Evolutionary conservation across 805 yeast genomes (phyloP).

Genomic region (Maudiozyma barnettii): DNA sequence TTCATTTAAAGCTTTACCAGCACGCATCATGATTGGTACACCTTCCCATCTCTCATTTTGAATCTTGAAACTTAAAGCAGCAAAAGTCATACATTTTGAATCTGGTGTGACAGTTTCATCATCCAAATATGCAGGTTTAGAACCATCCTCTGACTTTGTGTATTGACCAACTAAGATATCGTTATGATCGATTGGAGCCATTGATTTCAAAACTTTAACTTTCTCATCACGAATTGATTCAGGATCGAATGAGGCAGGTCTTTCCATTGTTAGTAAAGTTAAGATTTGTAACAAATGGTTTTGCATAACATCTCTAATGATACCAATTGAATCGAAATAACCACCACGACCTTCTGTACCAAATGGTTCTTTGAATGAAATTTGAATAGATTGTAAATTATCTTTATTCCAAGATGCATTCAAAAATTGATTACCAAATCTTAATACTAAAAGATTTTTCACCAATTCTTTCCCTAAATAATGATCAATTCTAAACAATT

Average conservation of each 20-base stretch:
- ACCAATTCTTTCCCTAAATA: conserved; percentile 98
- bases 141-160: conserved; percentile 71
- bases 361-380: conserved; percentile 93
- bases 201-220: conserved; percentile 81
- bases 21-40: conserved; percentile 90
- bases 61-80: conserved; percentile 71
- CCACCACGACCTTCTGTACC: conserved; percentile 99
- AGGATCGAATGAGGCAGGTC: conserved; percentile 84
- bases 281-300: conserved; percentile 91
- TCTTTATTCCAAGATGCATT: conserved; percentile 84
- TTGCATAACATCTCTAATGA: conserved; percentile 96
- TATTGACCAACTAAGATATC: conserved; percentile 86
- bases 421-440: conserved; percentile 86
- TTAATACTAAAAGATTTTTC: conserved; percentile 76
- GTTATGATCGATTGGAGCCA: conserved; percentile 53
- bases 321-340: conserved; percentile 89
- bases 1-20: conserved; percentile 94
- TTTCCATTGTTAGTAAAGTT: conserved; percentile 88
- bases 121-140: conserved; percentile 83
- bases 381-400: conserved; percentile 70
- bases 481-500: conserved; percentile 92
- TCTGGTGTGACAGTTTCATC: conserved; percentile 78
- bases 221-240: conserved; percentile 95
- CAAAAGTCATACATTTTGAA: conserved; percentile 86
- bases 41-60: conserved; percentile 97